These are phyloP conservation scores for Termitomyces sp. DNA, from an alignment of 768 basidiomycete genomes.

Conservation along the genomic window DNA sequence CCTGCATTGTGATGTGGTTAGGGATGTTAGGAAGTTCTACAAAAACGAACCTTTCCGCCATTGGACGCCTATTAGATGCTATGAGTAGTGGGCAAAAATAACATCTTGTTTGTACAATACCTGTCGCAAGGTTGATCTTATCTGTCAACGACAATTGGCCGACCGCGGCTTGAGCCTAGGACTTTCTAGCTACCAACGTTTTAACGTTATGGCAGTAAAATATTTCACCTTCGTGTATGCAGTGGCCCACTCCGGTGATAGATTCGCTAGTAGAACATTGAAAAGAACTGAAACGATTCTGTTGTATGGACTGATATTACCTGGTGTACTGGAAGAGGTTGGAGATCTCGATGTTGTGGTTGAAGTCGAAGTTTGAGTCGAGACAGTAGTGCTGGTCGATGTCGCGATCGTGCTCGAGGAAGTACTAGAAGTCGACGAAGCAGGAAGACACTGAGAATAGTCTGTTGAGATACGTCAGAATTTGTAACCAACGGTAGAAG, in stretches of 20 bases:
- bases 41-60: constrained; percentile 31
- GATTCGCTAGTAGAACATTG: constrained; percentile 23
- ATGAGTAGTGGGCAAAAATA: not conserved
- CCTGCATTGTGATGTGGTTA: constrained; percentile 17
- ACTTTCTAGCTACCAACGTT: not conserved
- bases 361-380: constrained; percentile 16
- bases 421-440: constrained; percentile 15
- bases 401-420: constrained; percentile 18
- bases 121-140: constrained; percentile 54
- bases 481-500: not conserved
- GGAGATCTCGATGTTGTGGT: constrained; percentile 22
- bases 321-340: constrained; percentile 14
- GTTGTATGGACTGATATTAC: constrained; percentile 5
- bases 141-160: constrained; percentile 48
- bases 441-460: constrained; percentile 48
- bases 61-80: constrained; percentile 28
- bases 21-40: not conserved
- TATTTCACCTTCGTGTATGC: constrained; percentile 45
- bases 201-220: not conserved
- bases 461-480: constrained; percentile 21
- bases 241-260: constrained; percentile 48
- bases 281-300: not conserved
- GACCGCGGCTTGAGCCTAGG: constrained; percentile 44
- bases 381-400: constrained; percentile 1
- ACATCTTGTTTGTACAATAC: constrained; percentile 16